A percentile compares a stretch with the other conserved stretches of the same genome.
Evolutionary conservation across 176 grass and related monocot species (phyloP).

Genomic region (Panicum miliaceum): DNA sequence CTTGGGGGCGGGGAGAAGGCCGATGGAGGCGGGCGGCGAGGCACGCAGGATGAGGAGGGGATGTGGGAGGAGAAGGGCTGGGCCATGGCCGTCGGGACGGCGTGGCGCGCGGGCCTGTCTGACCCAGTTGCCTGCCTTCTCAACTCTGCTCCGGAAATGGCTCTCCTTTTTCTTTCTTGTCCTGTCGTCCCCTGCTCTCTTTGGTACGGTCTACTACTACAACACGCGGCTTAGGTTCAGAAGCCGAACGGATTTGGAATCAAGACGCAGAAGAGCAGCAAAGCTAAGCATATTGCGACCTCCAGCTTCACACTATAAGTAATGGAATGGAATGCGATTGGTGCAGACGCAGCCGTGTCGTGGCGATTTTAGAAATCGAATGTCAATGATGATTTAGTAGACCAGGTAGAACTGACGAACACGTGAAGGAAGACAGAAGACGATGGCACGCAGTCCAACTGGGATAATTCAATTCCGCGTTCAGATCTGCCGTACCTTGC

Average conservation of each 20-base stretch:
- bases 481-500: too few relatives aligned
- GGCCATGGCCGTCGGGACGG: constrained; percentile 39
- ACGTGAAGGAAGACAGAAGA: too few relatives aligned
- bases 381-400: too few relatives aligned
- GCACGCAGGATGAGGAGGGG: background rate
- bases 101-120: constrained; percentile 34
- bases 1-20: background rate
- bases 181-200: background rate
- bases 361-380: too few relatives aligned
- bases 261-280: background rate
- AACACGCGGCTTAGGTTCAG: background rate
- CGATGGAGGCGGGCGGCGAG: constrained; percentile 5
- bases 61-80: background rate
- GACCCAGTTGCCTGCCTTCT: background rate
- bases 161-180: background rate
- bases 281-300: background rate
- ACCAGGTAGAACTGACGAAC: too few relatives aligned
- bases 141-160: background rate
- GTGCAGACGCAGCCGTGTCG: too few relatives aligned
- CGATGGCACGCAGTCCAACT: too few relatives aligned
- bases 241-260: background rate
- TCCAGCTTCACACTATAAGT: too few relatives aligned
- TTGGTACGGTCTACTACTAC: background rate
- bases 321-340: too few relatives aligned
- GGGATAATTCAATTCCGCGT: too few relatives aligned